Conservation (phyloP, 768 basidiomycete genomes). For the Sistotremastrum niveocremeum region DNA sequence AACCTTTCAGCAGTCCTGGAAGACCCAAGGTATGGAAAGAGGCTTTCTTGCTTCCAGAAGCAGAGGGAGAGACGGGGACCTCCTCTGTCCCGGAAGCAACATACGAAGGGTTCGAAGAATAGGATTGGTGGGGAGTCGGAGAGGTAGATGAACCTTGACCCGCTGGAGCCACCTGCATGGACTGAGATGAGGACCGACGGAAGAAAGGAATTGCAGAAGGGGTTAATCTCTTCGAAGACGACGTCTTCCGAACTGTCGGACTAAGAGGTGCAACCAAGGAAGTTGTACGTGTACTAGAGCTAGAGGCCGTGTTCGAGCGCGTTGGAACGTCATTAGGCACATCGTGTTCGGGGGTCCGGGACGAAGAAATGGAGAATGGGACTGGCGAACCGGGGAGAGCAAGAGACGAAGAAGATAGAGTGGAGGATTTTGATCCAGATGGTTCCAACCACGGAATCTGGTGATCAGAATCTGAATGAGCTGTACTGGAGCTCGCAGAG, state of each 20-base stretch:
- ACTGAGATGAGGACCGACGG: conserved; percentile 81
- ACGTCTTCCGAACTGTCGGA: conserved; percentile 56
- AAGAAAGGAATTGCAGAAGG: conserved; percentile 93
- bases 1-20: conserved; percentile 72
- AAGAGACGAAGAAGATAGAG: conserved; percentile 41
- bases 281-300: conserved; percentile 51
- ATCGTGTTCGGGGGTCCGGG: conserved; percentile 40
- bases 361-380: conserved; percentile 13
- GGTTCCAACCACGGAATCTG: conserved; percentile 32
- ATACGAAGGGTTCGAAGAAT: conserved; percentile 26
- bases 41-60: conserved; percentile 60
- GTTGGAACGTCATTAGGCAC: conserved; percentile 43
- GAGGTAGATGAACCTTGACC: conserved; percentile 15
- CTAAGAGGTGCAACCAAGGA: conserved; percentile 52
- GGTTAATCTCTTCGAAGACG: conserved; percentile 65
- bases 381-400: conserved; percentile 5
- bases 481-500: conserved; percentile 27
- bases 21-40: conserved; percentile 72
- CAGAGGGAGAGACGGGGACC: conserved; percentile 37
- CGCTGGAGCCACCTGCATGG: conserved; percentile 49
- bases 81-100: conserved; percentile 29
- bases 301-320: conserved; percentile 65
- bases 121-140: conserved; percentile 31
- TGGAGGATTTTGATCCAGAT: conserved; percentile 24
- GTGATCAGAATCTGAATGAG: conserved; percentile 52